Conservation (phyloP, 495 filamentous ascomycete species). For the Penicillium antarcticum region DNA sequence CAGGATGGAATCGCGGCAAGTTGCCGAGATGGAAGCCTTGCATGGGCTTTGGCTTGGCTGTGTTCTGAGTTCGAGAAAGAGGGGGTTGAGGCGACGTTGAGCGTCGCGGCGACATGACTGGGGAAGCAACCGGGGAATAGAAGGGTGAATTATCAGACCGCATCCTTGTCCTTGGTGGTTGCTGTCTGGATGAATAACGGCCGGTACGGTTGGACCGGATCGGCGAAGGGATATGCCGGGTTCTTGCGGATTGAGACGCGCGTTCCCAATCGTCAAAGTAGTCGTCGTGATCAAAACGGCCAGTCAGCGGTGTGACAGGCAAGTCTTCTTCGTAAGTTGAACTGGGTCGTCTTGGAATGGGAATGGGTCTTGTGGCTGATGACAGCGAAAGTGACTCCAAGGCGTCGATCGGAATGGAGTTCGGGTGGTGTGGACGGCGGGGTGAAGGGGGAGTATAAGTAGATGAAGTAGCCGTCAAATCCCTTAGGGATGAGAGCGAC, state of each 20-base stretch:
- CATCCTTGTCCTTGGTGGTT: slow-evolving; percentile 26
- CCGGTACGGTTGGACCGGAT: slow-evolving; percentile 6
- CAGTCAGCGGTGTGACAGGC: slow-evolving; percentile 43
- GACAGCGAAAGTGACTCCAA: slow-evolving; percentile 29
- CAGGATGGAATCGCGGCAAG: slow-evolving; percentile 48
- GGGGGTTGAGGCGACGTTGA: slow-evolving; percentile 35
- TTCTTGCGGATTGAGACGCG: slow-evolving; percentile 22
- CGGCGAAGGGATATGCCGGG: slow-evolving; percentile 12
- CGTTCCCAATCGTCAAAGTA: slow-evolving; percentile 38
- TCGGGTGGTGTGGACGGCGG: slow-evolving; percentile 14
- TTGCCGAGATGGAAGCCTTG: slow-evolving; percentile 39
- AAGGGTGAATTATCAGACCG: slow-evolving; percentile 36
- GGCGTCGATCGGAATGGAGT: slow-evolving; percentile 16
- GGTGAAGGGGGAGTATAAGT: slow-evolving; percentile 54
- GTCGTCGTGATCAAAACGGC: slow-evolving; percentile 37
- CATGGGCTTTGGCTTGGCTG: slow-evolving; percentile 34
- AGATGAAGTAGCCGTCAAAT: slow-evolving; percentile 60
- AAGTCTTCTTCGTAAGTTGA: slow-evolving; percentile 34
- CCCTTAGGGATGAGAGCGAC: slow-evolving; percentile 73
- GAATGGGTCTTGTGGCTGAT: slow-evolving; percentile 39
- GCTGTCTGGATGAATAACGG: slow-evolving; percentile 18
- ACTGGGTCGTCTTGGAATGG: slow-evolving; percentile 31
- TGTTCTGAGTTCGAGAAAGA: slow-evolving; percentile 22
- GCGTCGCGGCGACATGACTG: slow-evolving; percentile 37
- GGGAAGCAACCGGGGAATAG: slow-evolving; percentile 33